phyloP scores from a whole-genome alignment of 2,329 filamentous ascomycete genomes.

The Aureobasidium zeae region DNA sequence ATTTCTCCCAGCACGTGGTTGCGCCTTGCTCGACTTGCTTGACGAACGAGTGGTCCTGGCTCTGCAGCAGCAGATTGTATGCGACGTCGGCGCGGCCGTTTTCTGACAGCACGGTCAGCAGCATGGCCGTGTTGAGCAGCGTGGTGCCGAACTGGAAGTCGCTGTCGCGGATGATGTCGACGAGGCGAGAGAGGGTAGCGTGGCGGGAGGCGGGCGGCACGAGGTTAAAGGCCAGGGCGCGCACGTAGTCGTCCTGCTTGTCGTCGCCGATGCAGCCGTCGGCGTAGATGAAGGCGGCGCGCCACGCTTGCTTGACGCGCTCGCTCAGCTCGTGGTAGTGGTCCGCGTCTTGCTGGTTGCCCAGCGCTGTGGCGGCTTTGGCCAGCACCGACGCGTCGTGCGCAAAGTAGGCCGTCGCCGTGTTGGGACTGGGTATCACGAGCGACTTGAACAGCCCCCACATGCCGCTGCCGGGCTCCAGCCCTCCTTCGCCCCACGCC shows the following conservation, averaged over 20 bases:
- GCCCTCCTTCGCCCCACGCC: conserved; percentile 10
- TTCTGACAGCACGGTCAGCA: conserved; percentile 1
- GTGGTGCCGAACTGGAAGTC: conserved; percentile 8
- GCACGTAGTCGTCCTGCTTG: conserved; percentile 13
- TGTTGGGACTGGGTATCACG: conserved; percentile 7
- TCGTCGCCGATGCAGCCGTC: conserved; percentile 5
- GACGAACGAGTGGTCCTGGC: not conserved
- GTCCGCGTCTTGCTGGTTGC: not conserved
- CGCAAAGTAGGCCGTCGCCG: conserved; percentile 10
- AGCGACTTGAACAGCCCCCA: conserved; percentile 12
- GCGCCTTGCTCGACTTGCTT: conserved; percentile 8
- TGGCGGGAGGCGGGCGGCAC: not conserved
- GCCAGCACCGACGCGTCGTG: conserved; percentile 2
- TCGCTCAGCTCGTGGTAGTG: not conserved
- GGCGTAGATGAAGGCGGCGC: not conserved
- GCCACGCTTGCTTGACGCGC: not conserved
- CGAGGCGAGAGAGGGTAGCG: not conserved
- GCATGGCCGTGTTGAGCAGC: conserved; percentile 9
- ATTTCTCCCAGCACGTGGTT: conserved; percentile 7
- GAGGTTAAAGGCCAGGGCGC: conserved; percentile 1
- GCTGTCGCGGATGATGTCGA: conserved; percentile 3
- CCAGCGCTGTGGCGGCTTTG: conserved; percentile 3
- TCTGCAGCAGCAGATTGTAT: conserved; percentile 6
- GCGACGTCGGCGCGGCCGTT: conserved; percentile 7
- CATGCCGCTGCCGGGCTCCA: conserved; percentile 11